Evolutionary conservation across 805 yeast genomes (phyloP).

Genomic region (Candida glaebosa): DNA sequence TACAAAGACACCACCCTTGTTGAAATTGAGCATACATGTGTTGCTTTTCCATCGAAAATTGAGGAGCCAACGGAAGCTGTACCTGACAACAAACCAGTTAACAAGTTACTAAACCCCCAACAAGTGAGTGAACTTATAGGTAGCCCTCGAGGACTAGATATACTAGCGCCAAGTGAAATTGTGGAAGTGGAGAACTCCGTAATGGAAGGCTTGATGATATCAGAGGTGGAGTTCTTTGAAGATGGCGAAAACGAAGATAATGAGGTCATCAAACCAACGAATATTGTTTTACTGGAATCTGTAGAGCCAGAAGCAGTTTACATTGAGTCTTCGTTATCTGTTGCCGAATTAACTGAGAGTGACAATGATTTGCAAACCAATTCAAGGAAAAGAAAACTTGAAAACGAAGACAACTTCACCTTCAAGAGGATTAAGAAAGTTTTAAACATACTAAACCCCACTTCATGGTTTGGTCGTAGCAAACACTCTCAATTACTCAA

Average conservation of each 20-base stretch:
- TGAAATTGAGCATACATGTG: background rate
- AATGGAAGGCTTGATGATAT: background rate
- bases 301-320: background rate
- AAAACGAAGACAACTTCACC: background rate
- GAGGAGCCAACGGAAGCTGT: constrained; percentile 1
- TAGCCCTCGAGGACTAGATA: background rate
- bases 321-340: constrained; percentile 4
- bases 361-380: background rate
- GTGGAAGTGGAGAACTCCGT: background rate
- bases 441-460: background rate
- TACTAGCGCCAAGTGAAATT: constrained; percentile 3
- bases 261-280: constrained; percentile 1
- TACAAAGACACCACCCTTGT: constrained; percentile 2
- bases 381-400: background rate
- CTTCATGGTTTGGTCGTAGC: background rate
- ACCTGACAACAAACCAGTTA: background rate
- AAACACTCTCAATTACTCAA: background rate
- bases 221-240: background rate
- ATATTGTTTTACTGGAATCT: background rate
- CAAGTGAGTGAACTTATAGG: background rate
- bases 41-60: background rate
- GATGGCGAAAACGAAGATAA: background rate
- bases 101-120: background rate
- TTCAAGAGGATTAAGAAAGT: background rate
- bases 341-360: background rate